Conservation (phyloP, 768 basidiomycete genomes). For the Russula compacta region DNA sequence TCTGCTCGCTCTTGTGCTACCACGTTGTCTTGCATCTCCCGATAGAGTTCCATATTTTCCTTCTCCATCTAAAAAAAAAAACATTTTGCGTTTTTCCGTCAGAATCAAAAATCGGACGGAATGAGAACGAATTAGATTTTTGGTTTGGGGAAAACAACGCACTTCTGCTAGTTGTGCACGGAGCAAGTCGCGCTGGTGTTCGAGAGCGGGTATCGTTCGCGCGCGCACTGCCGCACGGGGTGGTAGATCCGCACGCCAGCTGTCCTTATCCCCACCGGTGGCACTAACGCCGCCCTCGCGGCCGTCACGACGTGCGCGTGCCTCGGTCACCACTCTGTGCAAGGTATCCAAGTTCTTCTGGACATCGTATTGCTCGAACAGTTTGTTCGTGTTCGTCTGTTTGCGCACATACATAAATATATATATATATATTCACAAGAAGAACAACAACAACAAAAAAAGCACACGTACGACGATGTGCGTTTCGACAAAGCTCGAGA, state of each 20-base stretch:
- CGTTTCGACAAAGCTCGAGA: conserved; percentile 64
- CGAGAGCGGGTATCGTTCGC: conserved; percentile 51
- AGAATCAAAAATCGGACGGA: no score
- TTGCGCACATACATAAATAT: not conserved
- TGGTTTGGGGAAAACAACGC: not conserved
- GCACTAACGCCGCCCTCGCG: conserved; percentile 24
- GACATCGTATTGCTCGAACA: conserved; percentile 62
- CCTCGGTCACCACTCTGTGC: conserved; percentile 61
- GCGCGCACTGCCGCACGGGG: conserved; percentile 57
- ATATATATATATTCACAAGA: no score
- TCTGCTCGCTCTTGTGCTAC: conserved; percentile 39
- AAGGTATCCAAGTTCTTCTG: conserved; percentile 63
- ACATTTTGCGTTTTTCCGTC: not conserved
- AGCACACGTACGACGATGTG: conserved; percentile 40
- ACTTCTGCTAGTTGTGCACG: conserved; percentile 32
- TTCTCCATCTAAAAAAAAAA: conserved; percentile 45
- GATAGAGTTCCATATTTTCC: conserved; percentile 41
- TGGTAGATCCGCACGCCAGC: conserved; percentile 57
- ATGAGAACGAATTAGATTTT: no score
- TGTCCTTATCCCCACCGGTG: conserved; percentile 42
- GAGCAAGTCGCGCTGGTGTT: conserved; percentile 34
- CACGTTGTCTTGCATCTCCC: conserved; percentile 41
- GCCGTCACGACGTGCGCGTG: conserved; percentile 43
- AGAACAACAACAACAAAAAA: no score
- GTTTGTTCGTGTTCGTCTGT: conserved; percentile 55